phyloP scores from a whole-genome alignment of 106 monocot species.

The Narthecium ossifragum region DNA sequence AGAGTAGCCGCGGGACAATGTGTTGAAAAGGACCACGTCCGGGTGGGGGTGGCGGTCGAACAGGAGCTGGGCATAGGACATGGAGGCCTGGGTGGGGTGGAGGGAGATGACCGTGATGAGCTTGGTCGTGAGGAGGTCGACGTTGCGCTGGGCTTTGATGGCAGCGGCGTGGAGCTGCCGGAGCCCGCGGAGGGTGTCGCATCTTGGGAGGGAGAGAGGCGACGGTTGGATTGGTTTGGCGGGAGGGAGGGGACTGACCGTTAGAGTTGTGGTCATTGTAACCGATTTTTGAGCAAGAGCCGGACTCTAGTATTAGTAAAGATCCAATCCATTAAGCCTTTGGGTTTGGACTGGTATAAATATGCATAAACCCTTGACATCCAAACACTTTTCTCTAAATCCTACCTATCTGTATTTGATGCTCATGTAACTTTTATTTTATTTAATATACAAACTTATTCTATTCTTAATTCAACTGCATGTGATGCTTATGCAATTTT shows the following conservation, averaged over 20 bases:
- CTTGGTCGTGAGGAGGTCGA: conserved; percentile 26
- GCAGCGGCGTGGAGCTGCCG: conserved; percentile 58
- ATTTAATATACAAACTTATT: too few species aligned
- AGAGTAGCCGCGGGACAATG: conserved; percentile 51
- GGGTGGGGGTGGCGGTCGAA: conserved; percentile 50
- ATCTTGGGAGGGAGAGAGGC: conserved; percentile 14
- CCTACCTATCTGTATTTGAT: too few species aligned
- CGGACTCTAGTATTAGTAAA: too few species aligned
- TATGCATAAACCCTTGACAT: too few species aligned
- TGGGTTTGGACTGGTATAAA: too few species aligned
- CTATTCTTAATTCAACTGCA: too few species aligned
- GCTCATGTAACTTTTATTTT: too few species aligned
- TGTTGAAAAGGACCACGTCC: conserved; percentile 57
- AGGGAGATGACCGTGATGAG: conserved; percentile 33
- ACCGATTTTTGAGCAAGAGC: background rate
- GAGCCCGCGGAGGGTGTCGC: conserved; percentile 39
- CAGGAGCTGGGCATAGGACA: conserved; percentile 48
- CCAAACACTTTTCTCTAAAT: too few species aligned
- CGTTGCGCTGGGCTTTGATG: conserved; percentile 48
- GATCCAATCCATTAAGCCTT: too few species aligned
- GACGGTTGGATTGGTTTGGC: conserved; percentile 6
- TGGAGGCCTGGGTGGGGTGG: conserved; percentile 6
- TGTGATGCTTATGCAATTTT: too few species aligned
- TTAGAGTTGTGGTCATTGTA: conserved; percentile 14
- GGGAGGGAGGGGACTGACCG: conserved; percentile 12